Evolutionary conservation across 768 basidiomycete genomes (phyloP).

Genomic region (Albatrellus ellisii): DNA sequence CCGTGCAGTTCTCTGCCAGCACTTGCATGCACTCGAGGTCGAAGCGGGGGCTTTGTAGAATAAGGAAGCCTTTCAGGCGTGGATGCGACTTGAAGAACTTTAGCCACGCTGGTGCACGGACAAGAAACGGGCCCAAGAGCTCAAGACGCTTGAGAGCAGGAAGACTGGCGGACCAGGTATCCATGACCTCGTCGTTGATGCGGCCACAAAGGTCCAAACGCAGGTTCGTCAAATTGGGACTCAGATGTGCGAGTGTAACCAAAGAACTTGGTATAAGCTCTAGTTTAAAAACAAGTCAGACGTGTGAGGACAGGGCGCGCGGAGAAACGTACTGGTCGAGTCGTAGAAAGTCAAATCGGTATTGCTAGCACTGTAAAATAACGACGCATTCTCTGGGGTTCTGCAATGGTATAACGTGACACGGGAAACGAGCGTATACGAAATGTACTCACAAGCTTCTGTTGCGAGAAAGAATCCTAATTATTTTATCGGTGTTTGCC

Average conservation of each 20-base stretch:
- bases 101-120: constrained; percentile 62
- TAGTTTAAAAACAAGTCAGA: constrained; percentile 21
- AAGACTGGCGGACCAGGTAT: constrained; percentile 47
- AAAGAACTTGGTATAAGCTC: constrained; percentile 61
- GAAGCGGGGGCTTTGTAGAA: constrained; percentile 82
- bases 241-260: constrained; percentile 60
- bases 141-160: constrained; percentile 57
- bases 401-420: constrained; percentile 33
- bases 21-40: constrained; percentile 49
- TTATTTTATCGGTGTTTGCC: constrained; percentile 74
- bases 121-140: constrained; percentile 82
- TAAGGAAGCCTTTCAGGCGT: constrained; percentile 55
- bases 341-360: constrained; percentile 68
- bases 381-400: constrained; percentile 60
- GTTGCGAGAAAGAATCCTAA: constrained; percentile 71
- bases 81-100: constrained; percentile 56
- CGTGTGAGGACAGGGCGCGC: not conserved
- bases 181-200: constrained; percentile 48
- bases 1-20: constrained; percentile 38
- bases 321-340: constrained; percentile 56
- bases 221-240: constrained; percentile 70
- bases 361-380: constrained; percentile 76
- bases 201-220: constrained; percentile 82
- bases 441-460: constrained; percentile 66
- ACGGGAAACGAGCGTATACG: too few relatives aligned